These are phyloP conservation scores for Fusarium sp. DNA, from an alignment of 2,329 filamentous ascomycete genomes.

Conservation along the genomic window DNA sequence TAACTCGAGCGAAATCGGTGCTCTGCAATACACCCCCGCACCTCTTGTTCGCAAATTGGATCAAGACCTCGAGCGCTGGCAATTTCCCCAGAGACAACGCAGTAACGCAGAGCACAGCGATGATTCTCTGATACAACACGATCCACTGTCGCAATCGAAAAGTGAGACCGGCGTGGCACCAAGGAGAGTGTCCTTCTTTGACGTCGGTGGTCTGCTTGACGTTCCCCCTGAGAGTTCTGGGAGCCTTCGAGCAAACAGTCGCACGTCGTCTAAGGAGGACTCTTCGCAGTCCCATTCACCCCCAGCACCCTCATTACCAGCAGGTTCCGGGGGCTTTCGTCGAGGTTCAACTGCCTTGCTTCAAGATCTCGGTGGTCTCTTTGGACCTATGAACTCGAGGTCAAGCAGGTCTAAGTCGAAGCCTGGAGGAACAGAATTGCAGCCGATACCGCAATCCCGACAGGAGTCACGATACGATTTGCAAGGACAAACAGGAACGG, in stretches of 20 bases:
- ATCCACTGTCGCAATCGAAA: constrained; percentile 50
- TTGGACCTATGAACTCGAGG: constrained; percentile 57
- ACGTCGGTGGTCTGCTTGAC: constrained; percentile 82
- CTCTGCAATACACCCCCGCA: constrained; percentile 53
- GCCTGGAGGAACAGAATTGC: constrained; percentile 58
- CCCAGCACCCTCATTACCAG: constrained; percentile 60
- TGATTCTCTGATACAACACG: constrained; percentile 56
- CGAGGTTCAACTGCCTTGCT: constrained; percentile 69
- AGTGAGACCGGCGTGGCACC: constrained; percentile 37
- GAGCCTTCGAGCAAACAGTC: constrained; percentile 56
- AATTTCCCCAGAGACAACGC: constrained; percentile 58
- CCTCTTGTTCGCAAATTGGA: constrained; percentile 50
- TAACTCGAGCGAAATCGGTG: constrained; percentile 45
- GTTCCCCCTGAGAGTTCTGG: constrained; percentile 53
- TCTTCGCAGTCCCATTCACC: constrained; percentile 52
- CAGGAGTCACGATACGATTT: constrained; percentile 51
- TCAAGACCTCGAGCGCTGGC: constrained; percentile 61
- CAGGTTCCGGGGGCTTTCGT: constrained; percentile 59
- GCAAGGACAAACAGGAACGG: constrained; percentile 49
- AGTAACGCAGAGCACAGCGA: constrained; percentile 59
- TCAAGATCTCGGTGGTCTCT: constrained; percentile 68
- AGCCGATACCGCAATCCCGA: constrained; percentile 59
- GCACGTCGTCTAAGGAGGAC: constrained; percentile 57
- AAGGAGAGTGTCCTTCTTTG: constrained; percentile 80
- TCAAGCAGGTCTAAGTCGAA: constrained; percentile 49